These are phyloP conservation scores for Pistacia integerrima DNA, from an alignment of 345 rosid species.

Conservation along the genomic window DNA sequence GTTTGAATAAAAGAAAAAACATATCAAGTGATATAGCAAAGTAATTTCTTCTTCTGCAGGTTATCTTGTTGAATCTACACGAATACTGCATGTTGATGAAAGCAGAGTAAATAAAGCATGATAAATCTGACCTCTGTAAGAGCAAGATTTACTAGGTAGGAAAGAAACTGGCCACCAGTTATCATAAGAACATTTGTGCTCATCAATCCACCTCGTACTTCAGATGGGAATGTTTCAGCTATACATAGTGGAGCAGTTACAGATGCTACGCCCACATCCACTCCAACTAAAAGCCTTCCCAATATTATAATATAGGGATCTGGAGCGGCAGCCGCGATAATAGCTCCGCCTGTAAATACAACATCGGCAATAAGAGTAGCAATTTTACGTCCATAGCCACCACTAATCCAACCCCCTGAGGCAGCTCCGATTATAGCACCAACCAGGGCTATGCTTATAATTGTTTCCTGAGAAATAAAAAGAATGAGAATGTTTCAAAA, in stretches of 20 bases:
- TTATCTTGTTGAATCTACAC: not conserved
- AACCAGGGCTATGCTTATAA: slow-evolving; percentile 96
- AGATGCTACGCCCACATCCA: slow-evolving; percentile 92
- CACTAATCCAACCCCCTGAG: slow-evolving; percentile 94
- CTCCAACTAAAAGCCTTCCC: slow-evolving; percentile 83
- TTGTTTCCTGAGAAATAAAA: slow-evolving; percentile 74
- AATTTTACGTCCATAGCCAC: slow-evolving; percentile 85
- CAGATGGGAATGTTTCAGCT: slow-evolving; percentile 97
- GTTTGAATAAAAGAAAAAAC: too few relatives aligned
- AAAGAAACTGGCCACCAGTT: slow-evolving; percentile 94
- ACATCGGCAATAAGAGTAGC: slow-evolving; percentile 86
- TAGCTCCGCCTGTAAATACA: slow-evolving; percentile 75
- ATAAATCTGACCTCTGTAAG: slow-evolving; percentile 80
- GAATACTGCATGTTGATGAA: not conserved
- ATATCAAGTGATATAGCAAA: too few relatives aligned
- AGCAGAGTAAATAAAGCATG: slow-evolving; percentile 14
- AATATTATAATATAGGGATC: slow-evolving; percentile 78
- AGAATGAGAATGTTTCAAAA: slow-evolving; percentile 4
- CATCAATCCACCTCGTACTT: slow-evolving; percentile 94
- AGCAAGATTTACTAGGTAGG: slow-evolving; percentile 88
- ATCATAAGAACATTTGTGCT: slow-evolving; percentile 98
- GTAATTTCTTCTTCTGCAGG: not conserved
- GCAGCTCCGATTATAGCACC: slow-evolving; percentile 98
- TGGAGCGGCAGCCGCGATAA: slow-evolving; percentile 90
- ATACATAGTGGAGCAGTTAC: slow-evolving; percentile 97